These are phyloP conservation scores for Chloranthus sessilifolius DNA, from an alignment of 164 flowering plant genomes.

Conservation along the genomic window DNA sequence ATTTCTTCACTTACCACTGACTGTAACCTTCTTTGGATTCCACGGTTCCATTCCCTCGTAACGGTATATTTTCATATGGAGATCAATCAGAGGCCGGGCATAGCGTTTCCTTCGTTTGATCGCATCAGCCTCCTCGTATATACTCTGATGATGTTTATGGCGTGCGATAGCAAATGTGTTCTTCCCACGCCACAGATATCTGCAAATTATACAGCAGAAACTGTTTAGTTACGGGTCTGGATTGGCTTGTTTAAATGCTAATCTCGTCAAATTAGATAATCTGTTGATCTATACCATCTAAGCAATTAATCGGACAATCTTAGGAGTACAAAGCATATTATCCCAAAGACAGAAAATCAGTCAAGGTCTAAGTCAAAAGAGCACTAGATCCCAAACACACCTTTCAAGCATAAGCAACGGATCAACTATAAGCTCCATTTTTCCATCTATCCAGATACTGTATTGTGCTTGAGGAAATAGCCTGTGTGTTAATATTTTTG, in stretches of 20 bases:
- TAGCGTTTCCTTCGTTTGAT: constrained; percentile 93
- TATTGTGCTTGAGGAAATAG: constrained; percentile 87
- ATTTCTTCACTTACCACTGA: constrained; percentile 62
- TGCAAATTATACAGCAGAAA: constrained; percentile 28
- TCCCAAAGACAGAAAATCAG: too few relatives aligned
- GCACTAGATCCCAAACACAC: constrained; percentile 22
- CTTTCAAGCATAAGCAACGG: constrained; percentile 92
- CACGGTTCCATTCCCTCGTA: constrained; percentile 94
- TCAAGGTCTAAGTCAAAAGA: background rate
- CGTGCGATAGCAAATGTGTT: constrained; percentile 93
- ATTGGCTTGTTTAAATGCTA: too few relatives aligned
- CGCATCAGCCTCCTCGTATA: constrained; percentile 97
- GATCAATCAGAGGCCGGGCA: constrained; percentile 94
- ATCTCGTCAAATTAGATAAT: too few relatives aligned
- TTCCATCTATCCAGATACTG: constrained; percentile 99
- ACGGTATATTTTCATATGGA: constrained; percentile 84
- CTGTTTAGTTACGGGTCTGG: too few relatives aligned
- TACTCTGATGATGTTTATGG: constrained; percentile 86
- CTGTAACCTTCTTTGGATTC: constrained; percentile 51
- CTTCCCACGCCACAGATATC: constrained; percentile 96
- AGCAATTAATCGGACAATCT: too few relatives aligned
- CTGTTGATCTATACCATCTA: too few relatives aligned
- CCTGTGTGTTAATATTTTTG: constrained; percentile 89
- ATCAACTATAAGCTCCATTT: constrained; percentile 95
- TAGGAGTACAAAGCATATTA: too few relatives aligned